phyloP scores from a whole-genome alignment of 2,329 filamentous ascomycete species.

The Fusarium heterosporum region DNA sequence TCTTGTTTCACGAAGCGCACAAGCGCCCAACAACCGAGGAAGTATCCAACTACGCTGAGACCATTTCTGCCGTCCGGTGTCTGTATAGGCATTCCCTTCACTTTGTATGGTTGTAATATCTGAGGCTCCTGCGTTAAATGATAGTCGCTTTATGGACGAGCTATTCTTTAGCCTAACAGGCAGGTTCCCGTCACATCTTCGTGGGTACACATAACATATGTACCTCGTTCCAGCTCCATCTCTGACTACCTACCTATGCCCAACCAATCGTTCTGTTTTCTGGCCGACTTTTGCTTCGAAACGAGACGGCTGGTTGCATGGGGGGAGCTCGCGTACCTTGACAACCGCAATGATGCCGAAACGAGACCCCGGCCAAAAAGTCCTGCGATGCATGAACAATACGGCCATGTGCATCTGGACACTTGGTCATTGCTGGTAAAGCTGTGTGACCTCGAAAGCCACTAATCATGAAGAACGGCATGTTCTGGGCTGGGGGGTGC shows the following conservation, averaged over 20 bases:
- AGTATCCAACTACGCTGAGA: background rate
- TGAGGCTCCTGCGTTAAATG: background rate
- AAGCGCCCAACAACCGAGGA: constrained; percentile 33
- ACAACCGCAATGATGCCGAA: constrained; percentile 23
- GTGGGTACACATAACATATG: background rate
- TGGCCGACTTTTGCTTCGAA: constrained; percentile 21
- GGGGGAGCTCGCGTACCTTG: background rate
- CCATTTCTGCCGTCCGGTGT: background rate
- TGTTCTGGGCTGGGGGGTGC: constrained; percentile 12
- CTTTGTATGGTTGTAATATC: background rate
- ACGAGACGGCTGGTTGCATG: constrained; percentile 29
- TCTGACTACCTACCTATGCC: background rate
- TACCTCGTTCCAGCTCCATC: background rate
- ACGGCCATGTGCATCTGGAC: constrained; percentile 17
- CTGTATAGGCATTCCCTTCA: background rate
- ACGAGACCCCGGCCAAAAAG: constrained; percentile 21
- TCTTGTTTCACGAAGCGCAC: constrained; percentile 45
- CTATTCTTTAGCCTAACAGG: background rate
- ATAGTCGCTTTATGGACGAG: constrained; percentile 2
- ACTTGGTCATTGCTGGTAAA: constrained; percentile 8
- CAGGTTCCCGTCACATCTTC: constrained; percentile 2
- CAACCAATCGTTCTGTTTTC: constrained; percentile 9
- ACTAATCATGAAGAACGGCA: constrained; percentile 14
- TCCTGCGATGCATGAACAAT: constrained; percentile 2
- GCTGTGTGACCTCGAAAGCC: constrained; percentile 13